Conservation (phyloP, 805 yeast species). For the Kockiozyma suomiensis region DNA sequence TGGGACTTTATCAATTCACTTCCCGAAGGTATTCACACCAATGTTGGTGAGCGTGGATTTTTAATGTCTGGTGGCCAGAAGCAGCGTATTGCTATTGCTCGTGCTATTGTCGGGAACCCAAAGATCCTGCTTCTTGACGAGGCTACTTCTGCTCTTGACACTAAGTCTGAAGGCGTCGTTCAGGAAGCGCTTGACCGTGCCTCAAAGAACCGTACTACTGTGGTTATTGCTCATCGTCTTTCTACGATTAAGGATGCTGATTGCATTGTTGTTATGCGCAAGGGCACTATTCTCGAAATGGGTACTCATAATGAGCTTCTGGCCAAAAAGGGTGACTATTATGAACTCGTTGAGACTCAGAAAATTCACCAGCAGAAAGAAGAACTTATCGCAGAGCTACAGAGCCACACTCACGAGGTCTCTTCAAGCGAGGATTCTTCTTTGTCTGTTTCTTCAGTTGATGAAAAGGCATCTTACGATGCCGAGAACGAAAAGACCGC, state of each 20-base stretch:
- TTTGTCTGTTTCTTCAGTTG: not conserved
- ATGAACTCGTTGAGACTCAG: slow-evolving; percentile 40
- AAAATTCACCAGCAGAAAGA: slow-evolving; percentile 31
- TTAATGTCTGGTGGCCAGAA: slow-evolving; percentile 70
- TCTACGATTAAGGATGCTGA: slow-evolving; percentile 55
- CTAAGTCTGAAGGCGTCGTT: slow-evolving; percentile 62
- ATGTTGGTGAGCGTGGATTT: slow-evolving; percentile 58
- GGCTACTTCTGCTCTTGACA: slow-evolving; percentile 69
- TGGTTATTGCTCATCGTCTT: slow-evolving; percentile 56
- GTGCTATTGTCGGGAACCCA: slow-evolving; percentile 60
- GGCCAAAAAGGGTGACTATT: slow-evolving; percentile 36
- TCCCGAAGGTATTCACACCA: slow-evolving; percentile 55
- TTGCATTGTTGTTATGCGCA: slow-evolving; percentile 49
- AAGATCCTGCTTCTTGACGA: slow-evolving; percentile 61
- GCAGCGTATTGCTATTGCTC: slow-evolving; percentile 66
- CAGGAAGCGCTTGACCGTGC: slow-evolving; percentile 52
- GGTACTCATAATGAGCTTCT: slow-evolving; percentile 44
- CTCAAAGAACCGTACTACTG: slow-evolving; percentile 47
- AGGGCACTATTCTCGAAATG: slow-evolving; percentile 51
- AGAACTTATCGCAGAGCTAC: slow-evolving; percentile 26
- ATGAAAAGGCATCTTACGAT: slow-evolving; percentile 19
- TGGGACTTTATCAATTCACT: slow-evolving; percentile 52
- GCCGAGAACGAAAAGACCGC: slow-evolving; percentile 15
- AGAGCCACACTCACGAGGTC: slow-evolving; percentile 13
- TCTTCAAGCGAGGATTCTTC: slow-evolving; percentile 6